These are phyloP conservation scores for Colletotrichum brevisporum DNA, from an alignment of 2,329 filamentous ascomycete species.

Conservation along the genomic window DNA sequence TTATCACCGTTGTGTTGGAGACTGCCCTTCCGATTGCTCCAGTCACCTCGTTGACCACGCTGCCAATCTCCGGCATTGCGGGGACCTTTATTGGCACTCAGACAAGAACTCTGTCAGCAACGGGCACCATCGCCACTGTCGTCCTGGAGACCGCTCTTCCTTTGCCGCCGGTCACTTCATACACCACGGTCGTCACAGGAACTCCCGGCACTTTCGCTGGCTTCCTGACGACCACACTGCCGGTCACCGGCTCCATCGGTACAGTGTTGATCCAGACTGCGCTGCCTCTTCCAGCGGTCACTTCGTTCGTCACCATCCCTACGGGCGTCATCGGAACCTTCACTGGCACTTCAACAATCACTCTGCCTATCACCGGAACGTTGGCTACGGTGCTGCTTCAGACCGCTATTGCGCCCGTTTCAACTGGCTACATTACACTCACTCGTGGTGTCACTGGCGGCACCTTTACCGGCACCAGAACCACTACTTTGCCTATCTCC, in stretches of 20 bases:
- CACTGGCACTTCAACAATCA: not conserved
- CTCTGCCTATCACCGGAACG: not conserved
- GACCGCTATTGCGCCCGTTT: not conserved
- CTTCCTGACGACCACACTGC: not conserved
- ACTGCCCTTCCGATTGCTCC: not conserved
- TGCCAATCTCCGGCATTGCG: slow-evolving; percentile 14
- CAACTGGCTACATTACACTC: not conserved
- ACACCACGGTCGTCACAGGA: slow-evolving; percentile 25
- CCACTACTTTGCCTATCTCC: not conserved
- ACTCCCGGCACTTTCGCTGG: slow-evolving; percentile 10
- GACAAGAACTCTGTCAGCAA: slow-evolving; percentile 14
- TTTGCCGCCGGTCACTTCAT: not conserved
- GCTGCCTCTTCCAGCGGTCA: not conserved
- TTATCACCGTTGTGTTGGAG: not conserved
- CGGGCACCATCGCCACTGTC: slow-evolving; percentile 24
- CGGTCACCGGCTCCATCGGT: slow-evolving; percentile 12
- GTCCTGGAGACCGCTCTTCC: slow-evolving; percentile 17
- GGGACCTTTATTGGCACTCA: slow-evolving; percentile 10
- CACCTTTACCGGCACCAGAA: not conserved
- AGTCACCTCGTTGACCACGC: slow-evolving; percentile 15
- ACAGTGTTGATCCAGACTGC: slow-evolving; percentile 12
- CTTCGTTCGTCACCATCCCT: not conserved
- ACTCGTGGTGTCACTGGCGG: not conserved
- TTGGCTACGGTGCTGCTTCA: slow-evolving; percentile 5
- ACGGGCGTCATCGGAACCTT: slow-evolving; percentile 2